Percentiles rank a stretch among this genome's conserved stretches.
Evolutionary conservation across 805 yeast species (phyloP).

Genomic region (Candida methanosorbosa): DNA sequence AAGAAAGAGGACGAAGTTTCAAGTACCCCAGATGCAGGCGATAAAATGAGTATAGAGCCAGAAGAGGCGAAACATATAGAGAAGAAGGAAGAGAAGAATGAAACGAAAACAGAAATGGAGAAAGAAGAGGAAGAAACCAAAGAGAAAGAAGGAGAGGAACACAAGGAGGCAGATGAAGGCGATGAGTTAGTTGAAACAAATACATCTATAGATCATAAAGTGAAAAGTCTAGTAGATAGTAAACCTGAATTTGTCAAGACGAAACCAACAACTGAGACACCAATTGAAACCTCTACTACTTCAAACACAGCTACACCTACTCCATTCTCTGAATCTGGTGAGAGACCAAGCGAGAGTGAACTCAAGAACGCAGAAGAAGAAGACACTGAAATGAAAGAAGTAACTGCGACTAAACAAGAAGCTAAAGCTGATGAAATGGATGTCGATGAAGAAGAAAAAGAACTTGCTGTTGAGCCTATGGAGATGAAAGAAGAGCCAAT

Average conservation of each 20-base stretch:
- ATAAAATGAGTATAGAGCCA: too few relatives aligned
- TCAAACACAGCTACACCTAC: too few relatives aligned
- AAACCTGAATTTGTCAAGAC: not conserved
- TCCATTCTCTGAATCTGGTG: not conserved
- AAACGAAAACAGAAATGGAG: not conserved
- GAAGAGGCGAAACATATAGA: too few relatives aligned
- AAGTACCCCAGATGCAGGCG: too few relatives aligned
- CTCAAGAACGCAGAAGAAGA: too few relatives aligned
- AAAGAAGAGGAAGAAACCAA: not conserved
- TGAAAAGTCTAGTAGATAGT: not conserved
- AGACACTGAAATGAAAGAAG: not conserved
- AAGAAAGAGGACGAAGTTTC: too few relatives aligned
- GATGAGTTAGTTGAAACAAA: slow-evolving; percentile 1
- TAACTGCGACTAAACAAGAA: not conserved
- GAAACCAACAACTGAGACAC: not conserved
- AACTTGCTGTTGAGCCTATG: too few relatives aligned
- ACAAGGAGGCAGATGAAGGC: slow-evolving; percentile 4
- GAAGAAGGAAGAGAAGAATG: slow-evolving; percentile 3
- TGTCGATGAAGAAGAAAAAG: not conserved
- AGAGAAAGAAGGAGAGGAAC: slow-evolving; percentile 2
- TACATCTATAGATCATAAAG: not conserved
- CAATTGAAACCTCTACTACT: too few relatives aligned
- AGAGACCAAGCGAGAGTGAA: too few relatives aligned
- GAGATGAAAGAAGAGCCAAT: too few relatives aligned
- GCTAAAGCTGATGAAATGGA: not conserved